A percentile compares a stretch with the other conserved stretches of the same genome.
These are phyloP conservation scores for Chlorella ohadii DNA, from an alignment of 139 green algal species.

Conservation along the genomic window DNA sequence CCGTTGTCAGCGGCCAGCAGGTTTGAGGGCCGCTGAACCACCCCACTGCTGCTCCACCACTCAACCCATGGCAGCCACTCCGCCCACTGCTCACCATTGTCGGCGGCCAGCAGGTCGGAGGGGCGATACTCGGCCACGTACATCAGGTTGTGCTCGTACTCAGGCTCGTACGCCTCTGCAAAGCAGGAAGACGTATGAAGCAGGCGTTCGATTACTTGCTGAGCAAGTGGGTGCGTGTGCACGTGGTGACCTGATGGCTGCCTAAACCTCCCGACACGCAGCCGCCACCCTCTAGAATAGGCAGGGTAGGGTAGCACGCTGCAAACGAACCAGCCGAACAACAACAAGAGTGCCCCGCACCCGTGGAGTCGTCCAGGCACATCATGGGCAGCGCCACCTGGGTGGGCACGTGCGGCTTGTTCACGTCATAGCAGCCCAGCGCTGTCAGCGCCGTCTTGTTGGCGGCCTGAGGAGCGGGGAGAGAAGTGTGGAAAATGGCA, in stretches of 20 bases:
- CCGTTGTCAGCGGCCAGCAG: constrained; percentile 32
- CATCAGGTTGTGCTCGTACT: constrained; percentile 44
- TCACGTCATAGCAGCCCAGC: constrained; percentile 39
- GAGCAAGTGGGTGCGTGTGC: too few relatives aligned
- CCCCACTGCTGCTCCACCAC: too few relatives aligned
- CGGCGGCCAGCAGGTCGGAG: constrained; percentile 41
- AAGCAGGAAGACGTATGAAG: too few relatives aligned
- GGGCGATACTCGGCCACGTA: constrained; percentile 51
- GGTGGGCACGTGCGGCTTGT: constrained; percentile 38
- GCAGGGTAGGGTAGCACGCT: too few relatives aligned
- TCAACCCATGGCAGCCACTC: too few relatives aligned
- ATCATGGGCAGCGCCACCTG: constrained; percentile 49
- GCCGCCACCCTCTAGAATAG: too few relatives aligned
- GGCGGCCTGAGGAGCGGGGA: constrained; percentile 22
- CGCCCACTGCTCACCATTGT: too few relatives aligned
- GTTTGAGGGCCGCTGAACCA: constrained; percentile 47
- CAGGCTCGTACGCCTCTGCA: constrained; percentile 41
- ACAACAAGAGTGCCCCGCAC: not conserved
- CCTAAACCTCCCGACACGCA: too few relatives aligned
- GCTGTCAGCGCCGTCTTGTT: constrained; percentile 47
- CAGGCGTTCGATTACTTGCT: too few relatives aligned
- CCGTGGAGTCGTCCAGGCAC: constrained; percentile 45
- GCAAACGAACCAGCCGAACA: too few relatives aligned
- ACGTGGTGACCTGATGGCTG: too few relatives aligned
- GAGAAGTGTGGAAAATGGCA: too few relatives aligned